These are phyloP conservation scores for Beauveria brongniartii DNA, from an alignment of 2,329 filamentous ascomycete species.

Conservation along the genomic window DNA sequence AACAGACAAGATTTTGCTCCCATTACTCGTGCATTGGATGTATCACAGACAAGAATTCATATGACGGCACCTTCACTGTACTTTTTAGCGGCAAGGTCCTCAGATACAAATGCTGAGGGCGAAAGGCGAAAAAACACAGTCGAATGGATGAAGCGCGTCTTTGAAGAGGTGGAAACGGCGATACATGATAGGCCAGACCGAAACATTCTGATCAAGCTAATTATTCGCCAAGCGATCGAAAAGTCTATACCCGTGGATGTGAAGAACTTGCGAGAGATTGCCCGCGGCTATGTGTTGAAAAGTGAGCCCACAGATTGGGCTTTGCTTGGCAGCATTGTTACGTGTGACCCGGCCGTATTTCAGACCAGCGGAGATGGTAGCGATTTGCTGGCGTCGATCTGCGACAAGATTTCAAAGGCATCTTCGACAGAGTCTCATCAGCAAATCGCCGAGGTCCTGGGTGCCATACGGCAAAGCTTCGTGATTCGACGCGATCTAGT, in stretches of 20 bases:
- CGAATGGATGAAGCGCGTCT: constrained; percentile 31
- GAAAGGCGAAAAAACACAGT: constrained; percentile 26
- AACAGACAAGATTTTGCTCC: constrained; percentile 33
- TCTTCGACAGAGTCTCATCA: constrained; percentile 13
- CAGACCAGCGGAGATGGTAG: constrained; percentile 31
- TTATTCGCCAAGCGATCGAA: constrained; percentile 23
- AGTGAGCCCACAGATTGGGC: constrained; percentile 32
- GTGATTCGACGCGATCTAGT: constrained; percentile 35
- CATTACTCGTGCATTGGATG: constrained; percentile 32
- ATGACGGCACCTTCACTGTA: constrained; percentile 38
- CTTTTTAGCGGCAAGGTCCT: constrained; percentile 28
- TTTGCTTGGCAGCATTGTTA: constrained; percentile 31
- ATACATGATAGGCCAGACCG: constrained; percentile 19
- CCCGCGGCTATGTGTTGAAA: constrained; percentile 33
- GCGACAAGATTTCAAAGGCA: constrained; percentile 24
- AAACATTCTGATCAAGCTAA: constrained; percentile 21
- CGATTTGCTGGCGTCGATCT: constrained; percentile 31
- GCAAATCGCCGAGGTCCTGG: constrained; percentile 28
- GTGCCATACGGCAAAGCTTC: constrained; percentile 36
- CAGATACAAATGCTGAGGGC: constrained; percentile 18
- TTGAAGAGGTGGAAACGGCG: constrained; percentile 23
- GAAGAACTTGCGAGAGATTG: constrained; percentile 34
- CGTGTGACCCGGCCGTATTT: constrained; percentile 41
- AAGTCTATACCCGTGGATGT: constrained; percentile 29
- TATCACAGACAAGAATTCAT: constrained; percentile 27